Conservation (phyloP, 371 early-diverging fungal genomes). For the Zychaea mexicana region DNA sequence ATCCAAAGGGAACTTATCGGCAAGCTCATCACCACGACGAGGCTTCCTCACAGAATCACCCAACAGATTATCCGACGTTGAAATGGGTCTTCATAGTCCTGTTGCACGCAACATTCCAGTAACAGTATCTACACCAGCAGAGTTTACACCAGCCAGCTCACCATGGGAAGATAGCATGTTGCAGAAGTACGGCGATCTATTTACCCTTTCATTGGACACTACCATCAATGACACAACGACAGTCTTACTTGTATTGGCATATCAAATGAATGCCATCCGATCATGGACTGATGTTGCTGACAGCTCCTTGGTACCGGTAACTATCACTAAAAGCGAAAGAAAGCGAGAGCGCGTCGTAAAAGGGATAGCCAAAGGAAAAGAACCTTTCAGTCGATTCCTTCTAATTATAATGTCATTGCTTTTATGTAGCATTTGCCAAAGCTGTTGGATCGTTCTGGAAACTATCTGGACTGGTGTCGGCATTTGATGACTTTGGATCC, state of each 20-base stretch:
- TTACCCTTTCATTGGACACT: conserved; percentile 35
- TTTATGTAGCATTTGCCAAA: conserved; percentile 32
- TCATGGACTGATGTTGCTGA: conserved; percentile 36
- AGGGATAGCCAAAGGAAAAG: no score
- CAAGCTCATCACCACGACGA: conserved; percentile 9
- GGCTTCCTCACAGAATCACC: conserved; percentile 12
- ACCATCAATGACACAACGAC: conserved; percentile 32
- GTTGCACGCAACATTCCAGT: neutral
- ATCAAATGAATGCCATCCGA: conserved; percentile 43
- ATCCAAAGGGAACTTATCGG: neutral
- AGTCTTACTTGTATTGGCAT: conserved; percentile 39
- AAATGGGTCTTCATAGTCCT: neutral
- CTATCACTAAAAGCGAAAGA: neutral
- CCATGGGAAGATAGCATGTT: conserved; percentile 31
- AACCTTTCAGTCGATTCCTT: no score
- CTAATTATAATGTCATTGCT: neutral
- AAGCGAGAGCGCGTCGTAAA: no score
- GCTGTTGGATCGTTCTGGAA: conserved; percentile 37
- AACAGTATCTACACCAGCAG: neutral
- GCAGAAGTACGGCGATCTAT: conserved; percentile 29
- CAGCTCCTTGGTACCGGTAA: conserved; percentile 36
- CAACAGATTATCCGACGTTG: neutral
- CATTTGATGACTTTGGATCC: conserved; percentile 27
- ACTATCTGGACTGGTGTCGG: conserved; percentile 41
- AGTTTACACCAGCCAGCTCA: neutral